A percentile compares a stretch with the other conserved stretches of the same genome.
Conservation (phyloP, 306 rosid genomes). For the Corylus avellana region DNA sequence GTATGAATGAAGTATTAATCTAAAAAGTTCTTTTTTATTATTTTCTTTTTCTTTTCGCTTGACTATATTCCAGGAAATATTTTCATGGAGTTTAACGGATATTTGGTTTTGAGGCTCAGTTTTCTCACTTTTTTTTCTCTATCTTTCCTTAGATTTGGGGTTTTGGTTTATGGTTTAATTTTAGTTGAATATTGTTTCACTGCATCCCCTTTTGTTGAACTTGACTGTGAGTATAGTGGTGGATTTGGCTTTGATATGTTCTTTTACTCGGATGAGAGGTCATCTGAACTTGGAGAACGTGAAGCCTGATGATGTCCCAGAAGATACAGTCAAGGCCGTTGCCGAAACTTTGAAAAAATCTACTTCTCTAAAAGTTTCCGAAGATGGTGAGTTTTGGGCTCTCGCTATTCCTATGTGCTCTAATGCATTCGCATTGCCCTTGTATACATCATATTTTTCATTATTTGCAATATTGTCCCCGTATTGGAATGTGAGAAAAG, state of each 20-base stretch:
- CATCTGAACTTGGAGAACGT: constrained; percentile 69
- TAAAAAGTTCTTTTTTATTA: background rate
- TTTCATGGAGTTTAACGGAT: background rate
- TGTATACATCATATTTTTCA: background rate
- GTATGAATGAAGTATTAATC: background rate
- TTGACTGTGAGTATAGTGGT: constrained; percentile 64
- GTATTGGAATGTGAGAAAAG: background rate
- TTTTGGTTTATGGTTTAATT: background rate
- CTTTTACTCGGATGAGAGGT: constrained; percentile 75
- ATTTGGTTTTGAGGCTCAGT: no score
- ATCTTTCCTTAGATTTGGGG: background rate
- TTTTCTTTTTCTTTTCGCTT: background rate
- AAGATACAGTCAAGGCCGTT: constrained; percentile 61
- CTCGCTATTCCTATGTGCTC: background rate
- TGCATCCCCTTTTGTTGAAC: constrained; percentile 28
- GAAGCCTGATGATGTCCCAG: constrained; percentile 49
- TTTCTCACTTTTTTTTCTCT: background rate
- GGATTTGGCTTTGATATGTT: constrained; percentile 72
- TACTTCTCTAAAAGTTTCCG: constrained; percentile 63
- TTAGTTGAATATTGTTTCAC: background rate
- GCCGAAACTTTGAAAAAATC: constrained; percentile 67
- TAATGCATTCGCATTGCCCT: background rate
- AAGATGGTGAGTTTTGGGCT: constrained; percentile 61
- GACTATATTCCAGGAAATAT: background rate
- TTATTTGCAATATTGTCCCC: background rate